Conservation (phyloP, 805 yeast genomes). For the Suhomyces xylopsoci region DNA sequence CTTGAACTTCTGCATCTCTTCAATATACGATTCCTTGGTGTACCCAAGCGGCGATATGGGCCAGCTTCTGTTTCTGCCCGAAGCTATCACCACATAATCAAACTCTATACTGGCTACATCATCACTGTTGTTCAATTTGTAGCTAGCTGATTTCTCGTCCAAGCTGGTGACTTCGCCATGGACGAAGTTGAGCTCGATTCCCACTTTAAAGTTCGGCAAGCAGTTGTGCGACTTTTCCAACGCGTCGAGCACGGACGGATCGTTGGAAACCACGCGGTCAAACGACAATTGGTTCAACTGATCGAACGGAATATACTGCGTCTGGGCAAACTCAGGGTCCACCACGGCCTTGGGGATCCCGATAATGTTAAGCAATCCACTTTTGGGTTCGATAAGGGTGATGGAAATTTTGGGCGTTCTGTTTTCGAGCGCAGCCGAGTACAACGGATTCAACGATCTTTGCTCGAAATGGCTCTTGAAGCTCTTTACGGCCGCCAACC, state of each 20-base stretch:
- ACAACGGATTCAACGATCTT: constrained; percentile 8
- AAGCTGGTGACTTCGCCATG: constrained; percentile 33
- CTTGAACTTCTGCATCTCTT: constrained; percentile 40
- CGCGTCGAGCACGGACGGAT: constrained; percentile 6
- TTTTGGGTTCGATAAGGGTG: constrained; percentile 38
- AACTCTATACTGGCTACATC: constrained; percentile 23
- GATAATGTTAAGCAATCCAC: constrained; percentile 38
- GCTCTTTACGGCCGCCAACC: constrained; percentile 33
- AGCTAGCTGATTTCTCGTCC: constrained; percentile 24
- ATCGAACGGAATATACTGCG: constrained; percentile 34
- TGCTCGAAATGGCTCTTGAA: constrained; percentile 24
- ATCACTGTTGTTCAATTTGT: constrained; percentile 14
- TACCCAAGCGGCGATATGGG: constrained; percentile 51
- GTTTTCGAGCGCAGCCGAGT: constrained; percentile 4
- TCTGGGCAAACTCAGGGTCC: constrained; percentile 35
- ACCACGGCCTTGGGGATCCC: constrained; percentile 41
- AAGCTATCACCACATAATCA: constrained; percentile 47
- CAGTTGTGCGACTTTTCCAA: constrained; percentile 1
- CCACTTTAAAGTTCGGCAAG: constrained; percentile 11
- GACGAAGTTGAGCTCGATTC: constrained; percentile 25
- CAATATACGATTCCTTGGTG: constrained; percentile 32
- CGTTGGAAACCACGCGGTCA: constrained; percentile 25
- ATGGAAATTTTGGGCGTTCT: constrained; percentile 20
- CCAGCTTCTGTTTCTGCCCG: constrained; percentile 52
- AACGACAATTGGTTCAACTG: constrained; percentile 27